Evolutionary conservation across 495 filamentous ascomycete species (phyloP).

Genomic region (Halenospora varia): DNA sequence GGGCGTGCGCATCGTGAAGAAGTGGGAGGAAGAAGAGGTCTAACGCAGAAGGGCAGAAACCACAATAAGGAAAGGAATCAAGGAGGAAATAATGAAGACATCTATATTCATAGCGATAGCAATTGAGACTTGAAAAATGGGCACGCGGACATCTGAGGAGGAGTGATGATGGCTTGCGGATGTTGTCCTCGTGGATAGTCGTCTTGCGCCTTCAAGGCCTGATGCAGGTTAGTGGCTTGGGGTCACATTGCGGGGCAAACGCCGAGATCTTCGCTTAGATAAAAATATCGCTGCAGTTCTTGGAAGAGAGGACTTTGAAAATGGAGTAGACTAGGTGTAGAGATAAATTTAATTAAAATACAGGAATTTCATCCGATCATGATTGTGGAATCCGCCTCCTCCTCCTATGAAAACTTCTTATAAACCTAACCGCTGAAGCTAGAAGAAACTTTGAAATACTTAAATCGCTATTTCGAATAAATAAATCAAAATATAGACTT

Average conservation of each 20-base stretch:
- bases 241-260: not conserved
- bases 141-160: not conserved
- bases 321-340: too few species aligned
- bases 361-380: too few species aligned
- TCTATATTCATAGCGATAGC: conserved; percentile 6
- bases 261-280: not conserved
- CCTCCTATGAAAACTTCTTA: too few species aligned
- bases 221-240: too few species aligned
- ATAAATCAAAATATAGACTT: too few species aligned
- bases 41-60: not conserved
- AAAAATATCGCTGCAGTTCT: too few species aligned
- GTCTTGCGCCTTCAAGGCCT: not conserved
- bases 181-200: not conserved
- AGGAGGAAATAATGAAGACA: conserved; percentile 24
- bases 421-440: too few species aligned
- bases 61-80: conserved; percentile 13
- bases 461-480: too few species aligned
- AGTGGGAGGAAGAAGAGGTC: not conserved
- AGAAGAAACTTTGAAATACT: too few species aligned
- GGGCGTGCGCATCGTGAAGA: not conserved
- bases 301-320: too few species aligned
- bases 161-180: not conserved
- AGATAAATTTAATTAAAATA: too few species aligned
- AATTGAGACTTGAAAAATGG: not conserved
- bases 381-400: too few species aligned